These are phyloP conservation scores for Artomyces pyxidatus DNA, from an alignment of 768 basidiomycete species.

Conservation along the genomic window DNA sequence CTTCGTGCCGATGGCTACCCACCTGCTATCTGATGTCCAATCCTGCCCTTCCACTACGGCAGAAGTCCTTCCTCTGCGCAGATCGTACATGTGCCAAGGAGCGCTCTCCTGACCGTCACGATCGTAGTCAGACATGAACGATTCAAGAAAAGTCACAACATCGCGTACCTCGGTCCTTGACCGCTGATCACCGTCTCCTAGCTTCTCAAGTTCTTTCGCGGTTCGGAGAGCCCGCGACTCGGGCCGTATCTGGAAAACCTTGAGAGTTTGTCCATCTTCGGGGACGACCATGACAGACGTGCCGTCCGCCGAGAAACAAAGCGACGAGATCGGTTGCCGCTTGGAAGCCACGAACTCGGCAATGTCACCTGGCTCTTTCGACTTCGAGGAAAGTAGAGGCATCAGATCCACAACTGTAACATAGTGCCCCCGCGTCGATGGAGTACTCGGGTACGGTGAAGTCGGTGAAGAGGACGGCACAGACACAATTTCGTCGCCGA, in stretches of 20 bases:
- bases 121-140: too few species aligned
- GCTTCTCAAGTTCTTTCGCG: too few species aligned
- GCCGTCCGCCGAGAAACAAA: conserved; percentile 49
- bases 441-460: conserved; percentile 16
- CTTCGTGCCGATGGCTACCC: conserved; percentile 60
- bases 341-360: conserved; percentile 42
- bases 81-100: conserved; percentile 56
- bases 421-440: conserved; percentile 23
- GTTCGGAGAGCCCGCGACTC: conserved; percentile 16
- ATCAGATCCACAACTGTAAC: conserved; percentile 52
- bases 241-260: conserved; percentile 38
- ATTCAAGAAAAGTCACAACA: too few species aligned
- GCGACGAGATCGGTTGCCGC: conserved; percentile 37
- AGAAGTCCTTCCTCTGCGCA: conserved; percentile 64
- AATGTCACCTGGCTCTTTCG: conserved; percentile 24
- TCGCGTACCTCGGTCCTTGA: too few species aligned
- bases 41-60: conserved; percentile 50
- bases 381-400: conserved; percentile 20
- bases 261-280: conserved; percentile 46
- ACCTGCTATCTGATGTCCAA: conserved; percentile 53
- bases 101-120: conserved; percentile 13
- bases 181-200: too few species aligned
- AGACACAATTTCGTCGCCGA: neutral
- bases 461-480: neutral
- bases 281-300: conserved; percentile 41